Base-by-base conservation (phyloP, 2,329 filamentous ascomycete genomes). In the Aspergillus fumigatus region DNA sequence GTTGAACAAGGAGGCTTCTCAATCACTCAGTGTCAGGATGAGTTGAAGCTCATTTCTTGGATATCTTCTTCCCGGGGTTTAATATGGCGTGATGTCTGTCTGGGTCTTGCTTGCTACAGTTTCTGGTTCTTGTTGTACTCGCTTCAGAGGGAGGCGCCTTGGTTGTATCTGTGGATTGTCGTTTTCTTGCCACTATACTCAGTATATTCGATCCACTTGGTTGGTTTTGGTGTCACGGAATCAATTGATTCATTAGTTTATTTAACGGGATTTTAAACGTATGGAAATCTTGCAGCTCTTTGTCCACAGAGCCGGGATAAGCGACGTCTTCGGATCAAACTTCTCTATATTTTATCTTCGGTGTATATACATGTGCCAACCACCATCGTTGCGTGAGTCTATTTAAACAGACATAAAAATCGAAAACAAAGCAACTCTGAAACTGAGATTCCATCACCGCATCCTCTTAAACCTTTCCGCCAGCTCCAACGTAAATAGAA, bases 401-500 rank as follows among this genome's bases (percentile, higher is more conserved):
- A 50, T 47, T 21, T 51, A 10, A 21, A 32, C 47, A n/a, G 6
- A 11, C 23, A 40, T 17, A 11, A 6, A 6, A n/a, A 41, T 32
- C 32, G 38, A 10, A 43, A 48, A 32, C 4, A 50, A 17, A 23
- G 19, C 11, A 49, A 41, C 6, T 11, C 10, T 3, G 38, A 14
- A n/a, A 52, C 25, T 41, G 14, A 47, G 53, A 53, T 4, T 41
- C 23, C 23, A 21, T 56, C 54, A 60, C 17, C 54, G 35, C 29
- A 8, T 52, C 52, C 64, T 60, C 60, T 75, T 77, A 51, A 78
- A 67, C 56, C 67, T 68, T 38, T 62, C 62, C 23, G 73, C 76
- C 59, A 90, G 72, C 59, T 90, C 88, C 67, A 92, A 82, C 1
- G 90, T 92, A 71, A 93, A 92, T 35, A 93, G 68, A 3, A 92